Base-by-base conservation (phyloP, 2,329 filamentous ascomycete species). In the Colletotrichum costaricense region DNA sequence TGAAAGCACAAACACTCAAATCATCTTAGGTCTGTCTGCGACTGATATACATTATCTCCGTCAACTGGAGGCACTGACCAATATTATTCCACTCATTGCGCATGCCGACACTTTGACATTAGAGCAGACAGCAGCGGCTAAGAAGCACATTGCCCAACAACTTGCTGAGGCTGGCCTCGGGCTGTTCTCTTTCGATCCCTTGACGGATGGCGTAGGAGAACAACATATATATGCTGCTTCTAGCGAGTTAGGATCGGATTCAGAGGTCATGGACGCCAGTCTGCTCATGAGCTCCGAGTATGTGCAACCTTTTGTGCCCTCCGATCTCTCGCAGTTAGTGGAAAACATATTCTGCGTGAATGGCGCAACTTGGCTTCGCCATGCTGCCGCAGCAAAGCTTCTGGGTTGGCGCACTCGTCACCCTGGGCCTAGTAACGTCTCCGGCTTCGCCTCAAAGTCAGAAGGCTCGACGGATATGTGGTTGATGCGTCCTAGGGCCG, bases 231-330 rank as follows among this genome's bases (percentile, higher is more conserved):
- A 94, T 79, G 91, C 94, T 0, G 88, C 98, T 24, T 98, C 96
- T 1, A 97, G 93, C 24, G 89, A 90, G 14, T 86, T 90, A 28
- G 90, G 89, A 1, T 89, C 90, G 26, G 95, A 98, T 78, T 85
- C 91, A 73, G 94, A 98, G 52, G 91, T 89, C 56, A 97, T 98
- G 92, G 96, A 98, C 80, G 96, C 95, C 22, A 98, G 95, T 78
- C 86, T 97, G 0, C 88, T 98, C 22, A 98, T 98, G 96, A 95
- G 92, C 69, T 93, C 95, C 1, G 94, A 97, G 78, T 98, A 98
- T 79, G 86, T 97, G 16, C 93, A 94, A 74, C 96, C 96, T 1
- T 86, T 98, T 5, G 84, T 94, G 3, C 83, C 89, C 0, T 97
- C 95, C 9, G 95, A 98, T 55, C 89, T 98, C 2, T 78, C 82